Evolutionary conservation across 176 grass and related monocot genomes (phyloP), one percentile per base, ranked within the genome.

Genomic region (Alloteropsis semialata): DNA sequence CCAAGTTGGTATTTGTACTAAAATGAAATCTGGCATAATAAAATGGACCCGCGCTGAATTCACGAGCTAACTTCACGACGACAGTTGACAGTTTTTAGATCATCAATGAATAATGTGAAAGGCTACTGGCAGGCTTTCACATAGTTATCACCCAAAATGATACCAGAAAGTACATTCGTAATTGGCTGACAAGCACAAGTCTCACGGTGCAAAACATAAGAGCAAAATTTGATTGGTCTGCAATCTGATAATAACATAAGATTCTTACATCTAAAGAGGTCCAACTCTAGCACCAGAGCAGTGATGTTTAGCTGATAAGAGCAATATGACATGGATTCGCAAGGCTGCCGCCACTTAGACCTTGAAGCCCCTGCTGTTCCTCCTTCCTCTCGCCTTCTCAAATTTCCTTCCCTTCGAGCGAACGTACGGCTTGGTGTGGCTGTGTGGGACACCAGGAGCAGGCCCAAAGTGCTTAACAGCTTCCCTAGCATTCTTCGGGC

Each of bases 361-460:
- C 83, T 91, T 92, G 66, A 94, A 94, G 27, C 90, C 92, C 81
- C 82, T 94, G 90, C 90, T 92, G 81, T 94, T 94, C 82, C 92
- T 94, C 69, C 81, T 77, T 30, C 90, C 90, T 84, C 89, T 83
- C 0, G 92, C 92, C 87, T 84, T 92, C 87, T 94, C 92, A 75
- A 94, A 94, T 34, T 94, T 92, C 87, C 90, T 94, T 39, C 92
- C 92, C 82, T 94, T 94, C 11, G 92, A 78, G 55, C 90, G 87
- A 18, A 94, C 84, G 41, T 94, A 94, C n/a, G 92, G 90, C 78
- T 94, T 94, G 69, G 92, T 94, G 87, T 92, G 81, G 81, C 92
- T 94, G 84, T 92, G 87, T 8, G 92, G 92, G 2, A 94, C 92
- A 72, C 92, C 90, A 18, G 92, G 92, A 1, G 92, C 92, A 21